Evolutionary conservation across 2,329 filamentous ascomycete genomes (phyloP), one percentile per base, ranked within the genome.

Genomic region (Cladosporium sp.): DNA sequence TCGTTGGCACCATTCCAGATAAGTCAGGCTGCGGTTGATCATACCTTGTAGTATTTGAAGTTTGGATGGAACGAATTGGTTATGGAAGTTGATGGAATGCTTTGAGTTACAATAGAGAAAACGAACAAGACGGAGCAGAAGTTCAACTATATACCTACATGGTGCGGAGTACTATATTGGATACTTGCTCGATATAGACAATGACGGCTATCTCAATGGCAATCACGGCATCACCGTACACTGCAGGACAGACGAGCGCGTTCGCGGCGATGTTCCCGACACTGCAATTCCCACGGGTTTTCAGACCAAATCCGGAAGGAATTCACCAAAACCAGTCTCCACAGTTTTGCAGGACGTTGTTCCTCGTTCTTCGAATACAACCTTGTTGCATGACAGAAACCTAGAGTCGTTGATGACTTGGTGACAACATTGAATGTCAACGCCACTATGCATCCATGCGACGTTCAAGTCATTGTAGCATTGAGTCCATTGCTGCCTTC

Each of bases 231-330:
- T 47, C 28, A 22, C n/a, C 22, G 15, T 47, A 15, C 25, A 30
- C 15, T 8, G 25, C 43, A 47, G 43, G 43, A 47, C 43, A 17
- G 43, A 47, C 43, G 43, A 47, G 17, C 43, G 43, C 43, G 43
- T 47, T 47, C 43, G 43, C 43, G 43, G 43, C 25, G 43, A 47
- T 30, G 43, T 47, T 47, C 43, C 43, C 43, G 43, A 30, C 43
- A 15, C 15, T 4, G 43, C 43, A 47, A 47, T 30, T 47, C 43
- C 22, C 28, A 47, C 43, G 43, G 43, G 43, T 28, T 28, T 47
- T 47, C 22, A 47, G 7, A 30, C 43, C 43, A 15, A 11, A 47
- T 17, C 22, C n/a, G 43, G 43, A 47, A 47, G 43, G 43, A 47
- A 47, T 47, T 47, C 43, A 47, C 43, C 43, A 47, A 12, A 11